Percentiles rank a stretch among this genome's conserved stretches.
Evolutionary conservation across 768 basidiomycete genomes (phyloP).

Genomic region (Rhodocollybia butyracea): DNA sequence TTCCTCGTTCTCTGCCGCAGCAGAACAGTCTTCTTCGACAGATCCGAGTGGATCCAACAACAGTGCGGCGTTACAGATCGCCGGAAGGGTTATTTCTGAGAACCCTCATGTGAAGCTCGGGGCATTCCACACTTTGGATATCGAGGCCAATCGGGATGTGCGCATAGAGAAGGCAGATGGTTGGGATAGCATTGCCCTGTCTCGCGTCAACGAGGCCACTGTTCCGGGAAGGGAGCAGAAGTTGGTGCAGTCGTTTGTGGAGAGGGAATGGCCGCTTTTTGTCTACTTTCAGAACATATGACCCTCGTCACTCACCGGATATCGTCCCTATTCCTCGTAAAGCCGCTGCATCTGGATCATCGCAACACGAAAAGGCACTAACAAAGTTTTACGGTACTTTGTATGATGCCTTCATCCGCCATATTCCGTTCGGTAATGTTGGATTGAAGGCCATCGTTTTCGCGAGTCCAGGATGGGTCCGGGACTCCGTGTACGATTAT

Average conservation of each 20-base stretch:
- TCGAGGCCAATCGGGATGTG: conserved; percentile 89
- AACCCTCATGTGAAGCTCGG: conserved; percentile 90
- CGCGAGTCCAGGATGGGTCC: conserved; percentile 95
- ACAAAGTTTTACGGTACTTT: conserved; percentile 78
- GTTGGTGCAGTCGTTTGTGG: conserved; percentile 95
- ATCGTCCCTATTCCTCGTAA: conserved; percentile 87
- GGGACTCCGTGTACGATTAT: conserved; percentile 83
- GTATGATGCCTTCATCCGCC: conserved; percentile 83
- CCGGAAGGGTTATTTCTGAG: conserved; percentile 82
- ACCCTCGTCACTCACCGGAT: conserved; percentile 90
- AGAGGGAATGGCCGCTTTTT: conserved; percentile 93
- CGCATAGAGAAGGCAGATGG: conserved; percentile 82
- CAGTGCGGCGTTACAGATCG: conserved; percentile 68
- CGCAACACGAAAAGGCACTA: conserved; percentile 92
- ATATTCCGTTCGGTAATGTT: conserved; percentile 78
- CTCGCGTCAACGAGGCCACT: conserved; percentile 83
- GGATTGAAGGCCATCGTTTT: conserved; percentile 88
- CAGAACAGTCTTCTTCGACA: conserved; percentile 26
- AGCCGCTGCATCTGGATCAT: conserved; percentile 72
- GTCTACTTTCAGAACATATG: conserved; percentile 95
- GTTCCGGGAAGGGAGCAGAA: conserved; percentile 95
- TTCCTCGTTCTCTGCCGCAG: conserved; percentile 61
- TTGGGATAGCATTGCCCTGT: conserved; percentile 89
- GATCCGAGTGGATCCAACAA: conserved; percentile 33
- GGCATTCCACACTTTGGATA: conserved; percentile 90